Percentiles rank a stretch among this genome's conserved stretches.
These are phyloP conservation scores for Leersia perrieri DNA, from an alignment of 176 grass and related monocot genomes.

Conservation along the genomic window DNA sequence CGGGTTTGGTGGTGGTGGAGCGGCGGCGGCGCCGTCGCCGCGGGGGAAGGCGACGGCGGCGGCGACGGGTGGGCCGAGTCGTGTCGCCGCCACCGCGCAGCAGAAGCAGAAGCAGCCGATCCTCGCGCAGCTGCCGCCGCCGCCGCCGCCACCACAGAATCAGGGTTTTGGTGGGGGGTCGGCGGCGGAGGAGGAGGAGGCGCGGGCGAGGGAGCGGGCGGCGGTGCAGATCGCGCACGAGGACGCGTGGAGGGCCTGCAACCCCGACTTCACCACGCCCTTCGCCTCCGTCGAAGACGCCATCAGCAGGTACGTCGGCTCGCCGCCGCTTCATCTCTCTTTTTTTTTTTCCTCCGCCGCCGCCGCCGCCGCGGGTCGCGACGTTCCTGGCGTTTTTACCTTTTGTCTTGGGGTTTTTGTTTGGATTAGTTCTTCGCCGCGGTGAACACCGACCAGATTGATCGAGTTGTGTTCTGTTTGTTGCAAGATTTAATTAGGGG, in stretches of 20 bases:
- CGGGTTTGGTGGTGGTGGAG: not conserved
- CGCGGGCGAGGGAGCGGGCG: constrained; percentile 8
- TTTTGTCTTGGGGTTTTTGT: too few relatives aligned
- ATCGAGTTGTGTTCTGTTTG: too few relatives aligned
- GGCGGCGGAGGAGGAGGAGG: not conserved
- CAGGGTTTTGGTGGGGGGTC: not conserved
- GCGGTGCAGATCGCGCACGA: constrained; percentile 59
- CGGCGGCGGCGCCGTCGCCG: not conserved
- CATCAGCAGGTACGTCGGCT: constrained; percentile 41
- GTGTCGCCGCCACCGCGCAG: too few relatives aligned
- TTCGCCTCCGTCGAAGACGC: constrained; percentile 69
- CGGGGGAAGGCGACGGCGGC: too few relatives aligned
- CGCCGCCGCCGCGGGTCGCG: too few relatives aligned
- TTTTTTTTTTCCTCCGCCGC: too few relatives aligned
- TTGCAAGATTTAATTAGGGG: too few relatives aligned
- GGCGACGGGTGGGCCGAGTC: too few relatives aligned
- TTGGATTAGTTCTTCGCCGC: too few relatives aligned
- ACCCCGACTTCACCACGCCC: constrained; percentile 59
- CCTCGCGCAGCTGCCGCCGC: too few relatives aligned
- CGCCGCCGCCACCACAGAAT: not conserved
- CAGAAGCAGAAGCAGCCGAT: not conserved
- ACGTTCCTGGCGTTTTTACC: too few relatives aligned
- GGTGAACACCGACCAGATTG: too few relatives aligned
- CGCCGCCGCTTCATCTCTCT: not conserved
- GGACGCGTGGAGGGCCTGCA: constrained; percentile 56